Conservation (phyloP, 129 eudicot species). For the Sambucus nigra region DNA sequence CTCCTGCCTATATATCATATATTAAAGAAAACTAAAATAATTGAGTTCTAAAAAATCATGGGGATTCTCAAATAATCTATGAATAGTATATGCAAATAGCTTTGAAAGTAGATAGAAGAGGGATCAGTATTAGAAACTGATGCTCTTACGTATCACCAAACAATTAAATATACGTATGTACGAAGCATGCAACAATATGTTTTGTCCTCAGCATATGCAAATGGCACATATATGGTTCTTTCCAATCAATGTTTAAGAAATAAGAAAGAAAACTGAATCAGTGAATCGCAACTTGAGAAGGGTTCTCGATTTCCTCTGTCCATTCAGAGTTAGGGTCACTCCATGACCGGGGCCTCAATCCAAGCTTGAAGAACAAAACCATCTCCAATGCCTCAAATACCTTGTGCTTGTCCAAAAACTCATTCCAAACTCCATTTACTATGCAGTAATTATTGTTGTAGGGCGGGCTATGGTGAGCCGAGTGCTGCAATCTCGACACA, state of each 20-base stretch:
- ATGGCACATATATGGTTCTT: too few species aligned
- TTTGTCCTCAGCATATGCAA: too few species aligned
- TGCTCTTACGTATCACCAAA: background rate
- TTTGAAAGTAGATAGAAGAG: background rate
- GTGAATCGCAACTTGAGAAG: background rate
- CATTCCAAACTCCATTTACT: conserved; percentile 86
- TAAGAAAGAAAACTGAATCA: conserved; percentile 5
- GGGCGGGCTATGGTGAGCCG: conserved; percentile 72
- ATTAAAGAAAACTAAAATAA: too few species aligned
- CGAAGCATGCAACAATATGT: too few species aligned
- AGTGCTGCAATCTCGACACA: conserved; percentile 59
- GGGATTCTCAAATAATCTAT: too few species aligned
- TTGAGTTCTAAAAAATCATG: too few species aligned
- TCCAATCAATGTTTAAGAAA: background rate
- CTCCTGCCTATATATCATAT: too few species aligned
- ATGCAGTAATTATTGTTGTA: conserved; percentile 73
- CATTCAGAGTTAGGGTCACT: conserved; percentile 62
- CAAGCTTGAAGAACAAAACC: conserved; percentile 60
- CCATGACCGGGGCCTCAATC: conserved; percentile 82
- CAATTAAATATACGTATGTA: too few species aligned
- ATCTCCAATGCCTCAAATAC: conserved; percentile 78
- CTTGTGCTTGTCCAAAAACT: conserved; percentile 46
- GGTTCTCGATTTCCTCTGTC: conserved; percentile 33
- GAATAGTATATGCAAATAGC: background rate
- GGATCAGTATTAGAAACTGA: background rate